Conservation (phyloP, 2,329 filamentous ascomycete species). For the Endocalyx cinctus region DNA sequence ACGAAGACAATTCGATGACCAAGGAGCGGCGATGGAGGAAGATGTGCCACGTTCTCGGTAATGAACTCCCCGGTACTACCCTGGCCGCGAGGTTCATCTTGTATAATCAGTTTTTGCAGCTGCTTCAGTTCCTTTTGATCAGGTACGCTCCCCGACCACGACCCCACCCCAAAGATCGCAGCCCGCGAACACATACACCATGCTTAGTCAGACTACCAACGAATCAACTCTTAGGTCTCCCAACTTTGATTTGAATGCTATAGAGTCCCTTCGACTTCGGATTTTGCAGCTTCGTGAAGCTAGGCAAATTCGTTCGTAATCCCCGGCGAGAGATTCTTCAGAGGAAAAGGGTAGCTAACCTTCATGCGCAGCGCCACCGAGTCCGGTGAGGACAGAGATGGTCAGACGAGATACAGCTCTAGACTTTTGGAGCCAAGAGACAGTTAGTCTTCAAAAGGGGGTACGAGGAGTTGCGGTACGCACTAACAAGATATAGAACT, state of each 20-base stretch:
- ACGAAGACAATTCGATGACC: constrained; percentile 44
- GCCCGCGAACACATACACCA: too few species aligned
- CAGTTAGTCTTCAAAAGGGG: constrained; percentile 19
- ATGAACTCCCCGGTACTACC: constrained; percentile 46
- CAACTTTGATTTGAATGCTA: constrained; percentile 50
- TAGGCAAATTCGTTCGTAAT: constrained; percentile 53
- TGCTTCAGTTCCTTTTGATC: constrained; percentile 46
- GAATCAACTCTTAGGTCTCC: constrained; percentile 34
- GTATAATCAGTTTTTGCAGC: constrained; percentile 50
- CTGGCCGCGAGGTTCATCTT: constrained; percentile 50
- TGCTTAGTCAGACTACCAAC: constrained; percentile 2
- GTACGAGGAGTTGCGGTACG: too few species aligned
- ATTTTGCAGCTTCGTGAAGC: constrained; percentile 49
- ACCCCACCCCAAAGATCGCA: too few species aligned
- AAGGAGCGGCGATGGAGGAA: constrained; percentile 51
- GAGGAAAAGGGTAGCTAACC: constrained; percentile 21
- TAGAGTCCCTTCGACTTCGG: constrained; percentile 44
- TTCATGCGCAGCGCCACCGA: constrained; percentile 18
- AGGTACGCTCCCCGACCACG: constrained; percentile 42
- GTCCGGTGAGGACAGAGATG: constrained; percentile 20
- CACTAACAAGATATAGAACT: constrained; percentile 29
- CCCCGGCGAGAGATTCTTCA: too few species aligned
- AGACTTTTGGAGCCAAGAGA: constrained; percentile 23
- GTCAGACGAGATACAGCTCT: constrained; percentile 20
- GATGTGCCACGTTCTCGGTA: constrained; percentile 53